Conservation (phyloP, 176 grass and related monocot species). For the Carex myosuroides region DNA sequence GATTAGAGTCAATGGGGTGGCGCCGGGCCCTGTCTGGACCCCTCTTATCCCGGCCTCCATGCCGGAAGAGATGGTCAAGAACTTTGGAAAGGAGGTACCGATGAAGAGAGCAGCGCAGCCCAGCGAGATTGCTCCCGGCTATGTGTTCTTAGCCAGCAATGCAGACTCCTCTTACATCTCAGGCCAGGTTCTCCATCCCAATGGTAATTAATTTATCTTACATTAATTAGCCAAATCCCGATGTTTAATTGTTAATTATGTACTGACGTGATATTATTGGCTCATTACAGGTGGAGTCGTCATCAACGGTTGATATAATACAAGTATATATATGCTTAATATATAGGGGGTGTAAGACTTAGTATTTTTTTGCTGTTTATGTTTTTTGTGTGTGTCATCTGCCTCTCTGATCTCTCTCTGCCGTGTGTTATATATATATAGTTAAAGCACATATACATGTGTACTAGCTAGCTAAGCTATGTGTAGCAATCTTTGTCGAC, state of each 20-base stretch:
- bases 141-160: slow-evolving; percentile 59
- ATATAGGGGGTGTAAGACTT: too few species aligned
- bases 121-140: slow-evolving; percentile 47
- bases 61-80: slow-evolving; percentile 34
- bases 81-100: slow-evolving; percentile 47
- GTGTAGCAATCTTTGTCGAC: too few species aligned
- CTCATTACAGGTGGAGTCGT: slow-evolving; percentile 37
- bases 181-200: slow-evolving; percentile 73
- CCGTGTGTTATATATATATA: too few species aligned
- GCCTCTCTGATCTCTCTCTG: too few species aligned
- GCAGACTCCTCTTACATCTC: slow-evolving; percentile 67
- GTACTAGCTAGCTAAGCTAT: too few species aligned
- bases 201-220: slow-evolving; percentile 31
- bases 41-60: slow-evolving; percentile 65
- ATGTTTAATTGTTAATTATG: background rate
- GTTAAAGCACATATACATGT: too few species aligned
- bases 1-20: slow-evolving; percentile 60
- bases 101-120: slow-evolving; percentile 59
- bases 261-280: background rate
- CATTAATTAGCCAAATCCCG: too few species aligned
- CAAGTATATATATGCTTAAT: too few species aligned
- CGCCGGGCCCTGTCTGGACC: slow-evolving; percentile 69
- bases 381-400: too few species aligned
- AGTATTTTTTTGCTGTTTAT: too few species aligned
- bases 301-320: slow-evolving; percentile 33